Conservation (phyloP, 2,329 filamentous ascomycete genomes). For the Whalleya microplaca region DNA sequence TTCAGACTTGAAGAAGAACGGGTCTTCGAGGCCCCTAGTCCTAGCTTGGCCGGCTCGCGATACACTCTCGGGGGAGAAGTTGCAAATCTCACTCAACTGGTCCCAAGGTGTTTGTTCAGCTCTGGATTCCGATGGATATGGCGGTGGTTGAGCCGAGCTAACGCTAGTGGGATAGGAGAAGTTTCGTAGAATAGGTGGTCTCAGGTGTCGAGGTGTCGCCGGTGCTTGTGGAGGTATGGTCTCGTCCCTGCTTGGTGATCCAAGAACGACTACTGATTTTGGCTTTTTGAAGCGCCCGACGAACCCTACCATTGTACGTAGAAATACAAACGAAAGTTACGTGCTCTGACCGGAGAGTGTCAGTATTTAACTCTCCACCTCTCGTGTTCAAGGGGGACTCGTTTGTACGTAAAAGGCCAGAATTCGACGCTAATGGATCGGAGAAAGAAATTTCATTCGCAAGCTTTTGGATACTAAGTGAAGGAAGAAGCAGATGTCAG, state of each 20-base stretch:
- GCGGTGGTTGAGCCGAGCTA: conserved; percentile 6
- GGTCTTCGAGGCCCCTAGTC: conserved; percentile 28
- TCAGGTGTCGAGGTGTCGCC: conserved; percentile 12
- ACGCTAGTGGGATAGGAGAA: conserved; percentile 38
- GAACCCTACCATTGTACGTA: conserved; percentile 34
- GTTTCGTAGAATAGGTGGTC: conserved; percentile 32
- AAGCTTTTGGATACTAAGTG: not conserved
- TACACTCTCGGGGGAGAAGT: conserved; percentile 30
- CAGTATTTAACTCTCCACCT: not conserved
- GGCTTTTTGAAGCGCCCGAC: conserved; percentile 34
- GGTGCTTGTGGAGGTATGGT: conserved; percentile 12
- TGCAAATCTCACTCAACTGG: conserved; percentile 35
- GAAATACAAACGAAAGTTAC: conserved; percentile 2
- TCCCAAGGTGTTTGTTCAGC: conserved; percentile 30
- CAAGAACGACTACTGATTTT: conserved; percentile 26
- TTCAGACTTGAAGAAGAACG: conserved; percentile 34
- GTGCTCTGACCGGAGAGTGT: not conserved
- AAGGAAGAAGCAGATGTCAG: no score
- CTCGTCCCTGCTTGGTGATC: conserved; percentile 24
- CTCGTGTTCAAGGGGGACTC: not conserved
- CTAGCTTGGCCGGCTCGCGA: conserved; percentile 23
- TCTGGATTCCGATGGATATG: conserved; percentile 4
- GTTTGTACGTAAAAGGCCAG: not conserved
- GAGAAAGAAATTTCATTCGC: not conserved
- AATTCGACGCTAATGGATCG: no score